Base-by-base conservation (phyloP, 306 rosid species). In the Glycine soja region DNA sequence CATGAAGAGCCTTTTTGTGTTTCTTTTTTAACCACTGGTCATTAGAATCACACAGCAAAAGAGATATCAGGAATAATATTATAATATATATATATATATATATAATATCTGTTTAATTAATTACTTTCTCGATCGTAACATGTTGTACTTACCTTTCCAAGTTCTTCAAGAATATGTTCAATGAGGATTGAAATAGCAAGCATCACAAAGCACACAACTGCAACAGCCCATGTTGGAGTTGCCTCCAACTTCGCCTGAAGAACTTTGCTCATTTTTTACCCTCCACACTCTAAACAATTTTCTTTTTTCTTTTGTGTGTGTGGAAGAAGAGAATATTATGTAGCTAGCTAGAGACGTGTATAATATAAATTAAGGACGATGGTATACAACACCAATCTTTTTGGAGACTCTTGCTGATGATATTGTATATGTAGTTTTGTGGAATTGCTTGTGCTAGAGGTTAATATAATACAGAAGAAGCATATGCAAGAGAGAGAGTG, bases 221-320 rank as follows among this genome's bases (percentile, higher is more conserved):
- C 91, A 64, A 93, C 94, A 4, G 96, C 92, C 97, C 97, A 93
- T 0, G 94, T 91, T 62, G 97, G 79, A 4, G 97, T 93, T 51
- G 81, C 51, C 76, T 83, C 87, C 83, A 93, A 57, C 4, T 86
- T 59, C 59, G 85, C 84, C 82, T 92, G 90, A 14, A 52, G 3
- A 10, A 9, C 87, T 0, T 1, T 0, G 3, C 40, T 43, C 75
- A 70, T 70, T 3, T 43, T 68, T 9, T 32, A 5, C 34, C 14
- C 42, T 6, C 3, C n/a, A 42, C 24, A 45, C 24, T 69, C 3
- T 2, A 30, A 43, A 30, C 64, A 19, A 68, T 0, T 32, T 34
- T 12, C 6, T 2, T 8, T 19, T 58, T 19, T 7, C 12, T 59
- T 24, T 10, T 18, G 18, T 70, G 43, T 30, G 16, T 11, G 2